Conservation (phyloP, 2,329 filamentous ascomycete genomes). For the Lecanicillium sp. region DNA sequence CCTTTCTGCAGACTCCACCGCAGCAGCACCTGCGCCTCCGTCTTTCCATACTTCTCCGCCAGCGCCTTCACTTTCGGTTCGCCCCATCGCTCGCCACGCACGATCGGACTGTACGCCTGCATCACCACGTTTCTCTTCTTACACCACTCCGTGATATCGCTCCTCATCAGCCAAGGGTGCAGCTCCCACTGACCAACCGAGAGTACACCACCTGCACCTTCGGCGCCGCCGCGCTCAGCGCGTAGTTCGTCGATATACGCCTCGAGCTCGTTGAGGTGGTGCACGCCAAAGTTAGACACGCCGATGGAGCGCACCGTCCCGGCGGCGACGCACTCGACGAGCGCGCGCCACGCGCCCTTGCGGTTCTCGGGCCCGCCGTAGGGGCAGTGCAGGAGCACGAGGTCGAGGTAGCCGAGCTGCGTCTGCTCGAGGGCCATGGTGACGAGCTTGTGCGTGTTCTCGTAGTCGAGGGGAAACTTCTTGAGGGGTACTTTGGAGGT, state of each 20-base stretch:
- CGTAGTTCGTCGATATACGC: constrained; percentile 56
- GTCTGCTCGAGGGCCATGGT: constrained; percentile 56
- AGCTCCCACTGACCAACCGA: constrained; percentile 85
- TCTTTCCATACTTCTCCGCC: constrained; percentile 66
- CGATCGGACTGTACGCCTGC: constrained; percentile 58
- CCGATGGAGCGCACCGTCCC: constrained; percentile 57
- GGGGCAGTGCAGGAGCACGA: constrained; percentile 57
- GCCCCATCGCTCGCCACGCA: constrained; percentile 62
- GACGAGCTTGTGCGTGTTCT: constrained; percentile 57
- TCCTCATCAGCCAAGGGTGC: constrained; percentile 79
- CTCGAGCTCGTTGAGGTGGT: constrained; percentile 57
- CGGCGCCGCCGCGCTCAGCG: constrained; percentile 45
- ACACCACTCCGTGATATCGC: constrained; percentile 76
- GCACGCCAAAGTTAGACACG: constrained; percentile 60
- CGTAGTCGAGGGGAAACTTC: constrained; percentile 45
- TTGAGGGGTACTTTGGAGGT: constrained; percentile 49
- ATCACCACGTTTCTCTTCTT: constrained; percentile 54
- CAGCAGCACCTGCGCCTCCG: constrained; percentile 70
- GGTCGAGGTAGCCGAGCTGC: constrained; percentile 60
- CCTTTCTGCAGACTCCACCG: constrained; percentile 79
- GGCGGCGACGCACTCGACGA: constrained; percentile 57
- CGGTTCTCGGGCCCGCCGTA: constrained; percentile 51
- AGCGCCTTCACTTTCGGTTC: constrained; percentile 60
- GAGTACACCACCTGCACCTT: constrained; percentile 64
- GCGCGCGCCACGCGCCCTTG: constrained; percentile 55